Base-by-base conservation (phyloP, 2,329 filamentous ascomycete species). In the Dichotomopilus funicola region DNA sequence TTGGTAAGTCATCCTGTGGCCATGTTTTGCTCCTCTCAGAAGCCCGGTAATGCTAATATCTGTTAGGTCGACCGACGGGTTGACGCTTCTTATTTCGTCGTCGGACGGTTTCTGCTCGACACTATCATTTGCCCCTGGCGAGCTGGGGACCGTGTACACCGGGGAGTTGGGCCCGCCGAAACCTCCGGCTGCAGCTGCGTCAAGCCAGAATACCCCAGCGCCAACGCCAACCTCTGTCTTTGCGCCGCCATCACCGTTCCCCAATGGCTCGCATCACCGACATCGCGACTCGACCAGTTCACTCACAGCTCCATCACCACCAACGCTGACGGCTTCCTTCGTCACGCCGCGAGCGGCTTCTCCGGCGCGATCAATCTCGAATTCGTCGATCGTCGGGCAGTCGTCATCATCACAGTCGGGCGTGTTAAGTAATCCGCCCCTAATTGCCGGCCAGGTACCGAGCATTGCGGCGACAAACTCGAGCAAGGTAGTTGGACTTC, bases 61-160 rank as follows among this genome's bases (percentile, higher is more conserved):
- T 55, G 31, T 33, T 51, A 77, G 76, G 75, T 76, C 78, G 45
- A 77, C 69, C 51, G 77, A 81, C 56, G 78, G 78, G 37, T 64
- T 72, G 35, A 78, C 76, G 1, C 75, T 99, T 27, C 78, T 99
- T 49, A 95, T 99, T 74, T 94, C 91, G n/a, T 99, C 94, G 0
- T 96, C 94, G 0, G 94, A 99, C 70, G 94, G 94, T 0, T 99
- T 97, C 74, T 99, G 94, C 70, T 99, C 94, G 0, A 87, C 89
- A 0, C 76, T 99, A 5, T 88, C 91, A 0, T 99, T 99, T 67
- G 72, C 82, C 1, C 76, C 87, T 2, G 89, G 89, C 7, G 94
- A 99, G 70, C 76, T 99, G 1, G 94, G 94, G 10, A 85, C 92
- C 61, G 73, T 84, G 5, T 95, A 95, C 69, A 85, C 83, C 7